phyloP scores from a whole-genome alignment of 2,329 filamentous ascomycete species.

The Fusarium temperatum region DNA sequence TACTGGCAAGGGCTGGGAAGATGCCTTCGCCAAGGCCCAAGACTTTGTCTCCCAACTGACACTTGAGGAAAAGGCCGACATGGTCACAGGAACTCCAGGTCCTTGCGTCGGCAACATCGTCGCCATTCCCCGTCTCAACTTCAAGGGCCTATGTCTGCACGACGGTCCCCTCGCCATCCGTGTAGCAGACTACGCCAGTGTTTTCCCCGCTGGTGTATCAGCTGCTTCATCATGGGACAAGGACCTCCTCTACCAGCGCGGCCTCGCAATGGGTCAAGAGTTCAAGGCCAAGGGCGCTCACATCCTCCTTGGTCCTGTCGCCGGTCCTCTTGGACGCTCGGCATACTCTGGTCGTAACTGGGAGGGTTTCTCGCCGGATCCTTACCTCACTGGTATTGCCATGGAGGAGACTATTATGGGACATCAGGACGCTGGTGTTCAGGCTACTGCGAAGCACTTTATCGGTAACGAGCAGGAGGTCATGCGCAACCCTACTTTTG shows the following conservation, averaged over 20 bases:
- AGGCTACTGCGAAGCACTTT: conserved; percentile 52
- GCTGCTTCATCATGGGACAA: conserved; percentile 73
- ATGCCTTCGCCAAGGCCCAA: conserved; percentile 49
- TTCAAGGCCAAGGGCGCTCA: conserved; percentile 78
- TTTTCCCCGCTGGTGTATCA: conserved; percentile 67
- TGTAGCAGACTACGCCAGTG: conserved; percentile 54
- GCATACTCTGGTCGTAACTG: conserved; percentile 69
- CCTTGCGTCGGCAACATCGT: conserved; percentile 50
- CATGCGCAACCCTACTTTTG: conserved; percentile 43
- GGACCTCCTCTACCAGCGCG: conserved; percentile 72
- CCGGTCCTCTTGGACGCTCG: conserved; percentile 53
- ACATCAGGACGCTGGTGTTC: conserved; percentile 49
- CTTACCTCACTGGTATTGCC: conserved; percentile 69
- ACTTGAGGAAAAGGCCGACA: conserved; percentile 44
- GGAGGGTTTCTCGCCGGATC: conserved; percentile 72
- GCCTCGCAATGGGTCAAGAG: conserved; percentile 60
- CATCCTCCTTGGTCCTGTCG: conserved; percentile 63
- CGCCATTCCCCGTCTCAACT: conserved; percentile 52
- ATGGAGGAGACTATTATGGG: conserved; percentile 49
- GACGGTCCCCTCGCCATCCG: conserved; percentile 48
- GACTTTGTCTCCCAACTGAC: conserved; percentile 45
- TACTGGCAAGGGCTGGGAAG: conserved; percentile 51
- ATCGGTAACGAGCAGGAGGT: conserved; percentile 51
- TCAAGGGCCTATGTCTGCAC: conserved; percentile 54
- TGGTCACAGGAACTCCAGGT: conserved; percentile 48